A percentile compares a stretch with the other conserved stretches of the same genome.
Conservation (phyloP, 2,329 filamentous ascomycete genomes). For the Apiospora kogelbergensis region DNA sequence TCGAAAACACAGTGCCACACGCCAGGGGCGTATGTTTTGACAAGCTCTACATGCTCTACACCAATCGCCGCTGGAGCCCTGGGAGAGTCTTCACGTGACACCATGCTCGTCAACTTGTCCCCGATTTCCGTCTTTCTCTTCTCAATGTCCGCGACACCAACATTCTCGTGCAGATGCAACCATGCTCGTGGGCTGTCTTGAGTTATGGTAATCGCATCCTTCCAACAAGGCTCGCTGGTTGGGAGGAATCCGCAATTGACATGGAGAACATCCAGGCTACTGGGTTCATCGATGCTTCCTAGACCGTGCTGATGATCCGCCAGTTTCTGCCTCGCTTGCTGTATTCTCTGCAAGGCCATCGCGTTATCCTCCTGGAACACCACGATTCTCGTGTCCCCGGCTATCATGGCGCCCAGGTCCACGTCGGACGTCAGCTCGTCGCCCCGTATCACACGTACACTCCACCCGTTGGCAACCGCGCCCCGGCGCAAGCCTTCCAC, state of each 20-base stretch:
- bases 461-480: constrained; percentile 68
- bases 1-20: constrained; percentile 73
- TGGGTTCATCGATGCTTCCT: constrained; percentile 31
- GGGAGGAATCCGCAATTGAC: constrained; percentile 66
- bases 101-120: constrained; percentile 36
- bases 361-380: constrained; percentile 71
- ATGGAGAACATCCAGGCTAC: constrained; percentile 47
- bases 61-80: neutral
- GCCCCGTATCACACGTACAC: constrained; percentile 51
- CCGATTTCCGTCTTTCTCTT: constrained; percentile 48
- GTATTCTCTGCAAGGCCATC: constrained; percentile 45
- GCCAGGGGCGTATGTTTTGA: constrained; percentile 69
- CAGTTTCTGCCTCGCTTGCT: constrained; percentile 1
- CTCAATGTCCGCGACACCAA: constrained; percentile 54
- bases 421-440: constrained; percentile 38
- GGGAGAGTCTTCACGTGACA: neutral
- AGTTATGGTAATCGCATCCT: constrained; percentile 47
- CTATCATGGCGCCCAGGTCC: constrained; percentile 33
- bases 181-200: constrained; percentile 41
- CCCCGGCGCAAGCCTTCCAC: constrained; percentile 80
- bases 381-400: constrained; percentile 55
- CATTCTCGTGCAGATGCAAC: constrained; percentile 69
- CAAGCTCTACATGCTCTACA: constrained; percentile 57
- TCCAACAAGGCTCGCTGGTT: constrained; percentile 55
- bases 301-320: neutral